These are phyloP conservation scores for Trichophyton schoenleinii DNA, from an alignment of 2,329 filamentous ascomycete species.

Conservation along the genomic window DNA sequence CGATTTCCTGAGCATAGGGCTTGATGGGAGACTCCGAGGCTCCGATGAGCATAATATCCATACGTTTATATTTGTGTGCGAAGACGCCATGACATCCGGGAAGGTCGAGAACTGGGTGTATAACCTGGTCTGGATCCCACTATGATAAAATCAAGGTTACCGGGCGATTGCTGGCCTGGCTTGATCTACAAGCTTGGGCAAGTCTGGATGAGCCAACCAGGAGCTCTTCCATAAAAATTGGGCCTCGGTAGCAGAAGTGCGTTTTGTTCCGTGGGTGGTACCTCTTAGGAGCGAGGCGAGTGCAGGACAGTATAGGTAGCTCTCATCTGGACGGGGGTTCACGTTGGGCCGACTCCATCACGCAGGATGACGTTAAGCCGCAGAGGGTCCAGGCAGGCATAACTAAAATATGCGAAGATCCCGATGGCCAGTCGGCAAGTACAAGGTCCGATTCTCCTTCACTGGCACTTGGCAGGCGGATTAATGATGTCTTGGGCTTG, in stretches of 20 bases:
- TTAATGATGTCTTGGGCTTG: background rate
- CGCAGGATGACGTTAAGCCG: background rate
- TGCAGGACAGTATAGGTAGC: background rate
- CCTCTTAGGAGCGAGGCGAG: background rate
- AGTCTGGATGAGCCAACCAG: background rate
- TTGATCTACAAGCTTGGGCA: background rate
- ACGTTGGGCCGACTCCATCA: background rate
- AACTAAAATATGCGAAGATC: background rate
- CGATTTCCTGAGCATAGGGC: background rate
- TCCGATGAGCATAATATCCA: background rate
- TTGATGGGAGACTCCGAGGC: background rate
- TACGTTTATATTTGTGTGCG: background rate
- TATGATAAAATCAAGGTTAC: background rate
- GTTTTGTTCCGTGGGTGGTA: background rate
- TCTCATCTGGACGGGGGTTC: background rate
- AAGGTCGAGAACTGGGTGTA: background rate
- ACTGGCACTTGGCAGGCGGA: background rate
- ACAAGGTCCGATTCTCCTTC: background rate
- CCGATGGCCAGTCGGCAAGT: background rate
- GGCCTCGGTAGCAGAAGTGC: background rate
- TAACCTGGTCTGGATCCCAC: background rate
- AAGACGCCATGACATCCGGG: background rate
- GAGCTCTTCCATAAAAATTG: background rate
- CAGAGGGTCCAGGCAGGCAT: background rate
- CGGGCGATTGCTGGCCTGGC: background rate